Conservation (phyloP, 2,329 filamentous ascomycete species). For the Fulvia fulva region DNA sequence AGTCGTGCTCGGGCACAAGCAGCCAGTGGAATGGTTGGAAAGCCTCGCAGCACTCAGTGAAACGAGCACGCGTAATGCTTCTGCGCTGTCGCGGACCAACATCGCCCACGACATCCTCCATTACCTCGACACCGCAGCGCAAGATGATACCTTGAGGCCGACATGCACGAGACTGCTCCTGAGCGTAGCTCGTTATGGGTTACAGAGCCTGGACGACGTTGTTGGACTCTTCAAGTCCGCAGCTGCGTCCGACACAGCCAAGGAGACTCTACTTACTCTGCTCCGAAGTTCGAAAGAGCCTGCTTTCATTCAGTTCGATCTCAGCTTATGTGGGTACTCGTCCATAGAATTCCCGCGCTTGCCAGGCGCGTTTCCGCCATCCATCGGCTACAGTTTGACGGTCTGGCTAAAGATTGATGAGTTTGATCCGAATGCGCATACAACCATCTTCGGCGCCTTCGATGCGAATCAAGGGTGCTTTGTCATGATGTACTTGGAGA, state of each 20-base stretch:
- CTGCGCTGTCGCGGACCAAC: constrained; percentile 26
- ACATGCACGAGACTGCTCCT: not conserved
- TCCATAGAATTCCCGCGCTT: constrained; percentile 88
- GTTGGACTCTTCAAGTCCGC: constrained; percentile 66
- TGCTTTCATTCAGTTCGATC: constrained; percentile 87
- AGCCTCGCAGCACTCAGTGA: not conserved
- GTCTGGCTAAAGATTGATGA: constrained; percentile 85
- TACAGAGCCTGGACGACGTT: constrained; percentile 77
- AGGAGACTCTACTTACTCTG: constrained; percentile 70
- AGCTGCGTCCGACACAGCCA: constrained; percentile 47
- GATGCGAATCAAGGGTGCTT: constrained; percentile 92
- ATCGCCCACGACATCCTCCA: not conserved
- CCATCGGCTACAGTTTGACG: constrained; percentile 80
- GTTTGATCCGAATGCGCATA: constrained; percentile 81
- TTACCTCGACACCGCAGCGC: constrained; percentile 10
- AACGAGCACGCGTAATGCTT: constrained; percentile 14
- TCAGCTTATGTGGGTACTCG: constrained; percentile 80
- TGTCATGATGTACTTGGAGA: constrained; percentile 87
- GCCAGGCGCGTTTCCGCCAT: constrained; percentile 77
- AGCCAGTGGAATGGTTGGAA: not conserved
- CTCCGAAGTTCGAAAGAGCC: constrained; percentile 72
- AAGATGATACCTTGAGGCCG: not conserved
- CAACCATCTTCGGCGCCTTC: constrained; percentile 92
- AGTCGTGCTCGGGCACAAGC: not conserved
- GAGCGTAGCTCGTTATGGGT: constrained; percentile 67